Conservation (phyloP, 2,329 filamentous ascomycete genomes). For the Epichloe sp. region DNA sequence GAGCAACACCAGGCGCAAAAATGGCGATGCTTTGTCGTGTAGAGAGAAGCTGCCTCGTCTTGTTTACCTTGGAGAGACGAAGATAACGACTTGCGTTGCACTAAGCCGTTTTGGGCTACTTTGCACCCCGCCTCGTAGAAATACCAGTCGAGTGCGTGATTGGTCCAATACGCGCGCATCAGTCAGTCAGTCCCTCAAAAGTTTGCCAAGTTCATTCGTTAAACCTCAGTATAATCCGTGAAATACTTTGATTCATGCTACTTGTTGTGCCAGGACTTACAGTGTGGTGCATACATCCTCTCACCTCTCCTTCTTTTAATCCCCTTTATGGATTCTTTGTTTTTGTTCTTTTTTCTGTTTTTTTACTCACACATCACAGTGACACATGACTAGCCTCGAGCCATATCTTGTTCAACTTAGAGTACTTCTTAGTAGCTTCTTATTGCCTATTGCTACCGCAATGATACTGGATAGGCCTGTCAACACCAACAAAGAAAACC, state of each 20-base stretch:
- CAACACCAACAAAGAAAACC: slow-evolving; percentile 17
- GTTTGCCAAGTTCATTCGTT: too few relatives aligned
- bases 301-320: too few relatives aligned
- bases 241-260: too few relatives aligned
- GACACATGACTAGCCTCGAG: too few relatives aligned
- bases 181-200: too few relatives aligned
- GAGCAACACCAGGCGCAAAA: neutral
- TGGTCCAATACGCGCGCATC: neutral
- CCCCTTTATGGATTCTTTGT: too few relatives aligned
- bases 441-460: slow-evolving; percentile 17
- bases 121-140: neutral
- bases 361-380: too few relatives aligned
- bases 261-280: too few relatives aligned
- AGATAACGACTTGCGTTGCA: neutral
- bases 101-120: slow-evolving; percentile 7
- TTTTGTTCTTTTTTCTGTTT: too few relatives aligned
- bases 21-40: slow-evolving; percentile 5
- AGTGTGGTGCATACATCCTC: too few relatives aligned
- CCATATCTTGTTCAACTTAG: neutral
- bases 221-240: too few relatives aligned
- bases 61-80: slow-evolving; percentile 9
- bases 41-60: slow-evolving; percentile 6
- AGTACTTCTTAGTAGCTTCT: slow-evolving; percentile 3
- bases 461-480: slow-evolving; percentile 8
- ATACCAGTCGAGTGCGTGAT: neutral